phyloP scores from a whole-genome alignment of 169 alveolate species.

The Plasmodium falciparum region DNA sequence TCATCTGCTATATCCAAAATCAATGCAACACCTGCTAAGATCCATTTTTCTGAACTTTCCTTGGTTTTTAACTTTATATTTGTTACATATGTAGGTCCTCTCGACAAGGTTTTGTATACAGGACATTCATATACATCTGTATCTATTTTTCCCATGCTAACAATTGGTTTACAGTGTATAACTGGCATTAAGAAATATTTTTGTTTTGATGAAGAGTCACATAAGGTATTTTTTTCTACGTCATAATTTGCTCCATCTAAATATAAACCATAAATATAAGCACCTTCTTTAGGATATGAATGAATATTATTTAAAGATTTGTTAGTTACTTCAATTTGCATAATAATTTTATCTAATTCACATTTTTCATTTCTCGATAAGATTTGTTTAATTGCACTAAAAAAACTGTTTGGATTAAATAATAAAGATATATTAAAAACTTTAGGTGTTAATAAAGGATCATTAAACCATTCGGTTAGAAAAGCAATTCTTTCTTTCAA shows the following conservation, averaged over 20 bases:
- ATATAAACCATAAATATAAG: slow-evolving; percentile 90
- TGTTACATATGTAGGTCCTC: slow-evolving; percentile 96
- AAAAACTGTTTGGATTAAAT: slow-evolving; percentile 96
- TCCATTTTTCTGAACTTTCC: slow-evolving; percentile 95
- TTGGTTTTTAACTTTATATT: slow-evolving; percentile 95
- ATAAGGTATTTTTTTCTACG: slow-evolving; percentile 89
- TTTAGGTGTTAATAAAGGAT: slow-evolving; percentile 93
- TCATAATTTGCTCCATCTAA: slow-evolving; percentile 96
- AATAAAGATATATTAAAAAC: slow-evolving; percentile 93
- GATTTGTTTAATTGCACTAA: slow-evolving; percentile 97
- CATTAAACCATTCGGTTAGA: slow-evolving; percentile 93
- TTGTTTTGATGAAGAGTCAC: slow-evolving; percentile 95
- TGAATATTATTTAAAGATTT: slow-evolving; percentile 91
- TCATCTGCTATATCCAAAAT: slow-evolving; percentile 95
- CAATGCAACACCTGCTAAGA: slow-evolving; percentile 97
- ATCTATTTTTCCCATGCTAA: slow-evolving; percentile 87
- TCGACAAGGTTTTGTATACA: slow-evolving; percentile 93
- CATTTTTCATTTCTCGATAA: slow-evolving; percentile 92
- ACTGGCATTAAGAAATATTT: slow-evolving; percentile 96
- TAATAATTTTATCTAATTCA: slow-evolving; percentile 94
- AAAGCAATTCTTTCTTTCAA: slow-evolving; percentile 93
- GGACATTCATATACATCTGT: slow-evolving; percentile 94
- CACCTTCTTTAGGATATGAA: slow-evolving; percentile 92
- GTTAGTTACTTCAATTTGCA: slow-evolving; percentile 95
- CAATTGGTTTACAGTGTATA: slow-evolving; percentile 93